A percentile compares a stretch with the other conserved stretches of the same genome.
Evolutionary conservation across 2,329 filamentous ascomycete genomes (phyloP).

Genomic region (Aspergillus persii): DNA sequence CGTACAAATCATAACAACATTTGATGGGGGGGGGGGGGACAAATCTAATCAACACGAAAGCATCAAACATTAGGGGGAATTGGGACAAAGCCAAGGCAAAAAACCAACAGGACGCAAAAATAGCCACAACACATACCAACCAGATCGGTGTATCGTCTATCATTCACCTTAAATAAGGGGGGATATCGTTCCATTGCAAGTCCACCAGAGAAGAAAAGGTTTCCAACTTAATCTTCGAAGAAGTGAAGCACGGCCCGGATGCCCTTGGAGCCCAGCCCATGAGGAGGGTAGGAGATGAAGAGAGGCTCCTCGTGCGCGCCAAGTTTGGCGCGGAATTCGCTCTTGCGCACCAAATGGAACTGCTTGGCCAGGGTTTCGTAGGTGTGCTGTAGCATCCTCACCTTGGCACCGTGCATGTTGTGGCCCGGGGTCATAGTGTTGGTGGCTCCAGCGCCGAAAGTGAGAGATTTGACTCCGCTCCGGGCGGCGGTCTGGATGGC

Average conservation of each 20-base stretch:
- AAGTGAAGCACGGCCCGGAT: conserved; percentile 85
- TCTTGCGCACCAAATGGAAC: conserved; percentile 78
- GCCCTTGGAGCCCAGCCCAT: conserved; percentile 77
- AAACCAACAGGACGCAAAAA: neutral
- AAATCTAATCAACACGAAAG: neutral
- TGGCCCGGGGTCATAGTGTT: conserved; percentile 73
- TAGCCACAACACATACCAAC: neutral
- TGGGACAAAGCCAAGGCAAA: neutral
- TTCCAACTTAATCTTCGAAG: conserved; percentile 62
- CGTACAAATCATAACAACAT: neutral
- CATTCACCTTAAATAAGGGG: neutral
- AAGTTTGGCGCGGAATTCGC: conserved; percentile 87
- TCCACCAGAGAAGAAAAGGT: neutral
- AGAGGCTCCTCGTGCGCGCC: conserved; percentile 79
- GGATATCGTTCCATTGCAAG: neutral
- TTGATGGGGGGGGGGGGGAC: neutral
- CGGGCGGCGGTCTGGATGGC: conserved; percentile 62
- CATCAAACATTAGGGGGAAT: conserved; percentile 7
- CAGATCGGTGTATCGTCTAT: neutral
- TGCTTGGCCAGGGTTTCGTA: conserved; percentile 81
- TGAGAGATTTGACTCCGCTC: conserved; percentile 65
- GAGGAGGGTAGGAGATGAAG: conserved; percentile 85
- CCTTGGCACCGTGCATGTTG: conserved; percentile 75
- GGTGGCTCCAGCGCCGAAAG: conserved; percentile 82
- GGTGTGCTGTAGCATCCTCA: conserved; percentile 76